Conservation (phyloP, 805 yeast species). For the Yamadazyma sp. region DNA sequence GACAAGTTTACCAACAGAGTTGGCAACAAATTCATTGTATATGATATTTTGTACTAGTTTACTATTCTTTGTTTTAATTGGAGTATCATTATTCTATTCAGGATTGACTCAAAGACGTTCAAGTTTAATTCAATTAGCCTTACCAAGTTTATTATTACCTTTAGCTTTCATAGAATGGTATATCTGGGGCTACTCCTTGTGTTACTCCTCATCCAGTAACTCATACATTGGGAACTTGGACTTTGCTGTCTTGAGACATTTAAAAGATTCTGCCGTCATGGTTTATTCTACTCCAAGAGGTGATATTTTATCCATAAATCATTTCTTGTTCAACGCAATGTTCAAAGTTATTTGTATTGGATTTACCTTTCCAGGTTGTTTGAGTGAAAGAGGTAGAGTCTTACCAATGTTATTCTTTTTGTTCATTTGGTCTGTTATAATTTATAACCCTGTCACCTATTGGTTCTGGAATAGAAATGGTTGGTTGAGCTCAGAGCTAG, state of each 20-base stretch:
- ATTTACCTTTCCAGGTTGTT: slow-evolving; percentile 42
- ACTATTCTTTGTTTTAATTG: slow-evolving; percentile 30
- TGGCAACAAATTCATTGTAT: slow-evolving; percentile 27
- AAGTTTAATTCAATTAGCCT: slow-evolving; percentile 36
- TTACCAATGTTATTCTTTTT: slow-evolving; percentile 40
- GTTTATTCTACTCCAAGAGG: slow-evolving; percentile 38
- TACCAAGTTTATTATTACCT: slow-evolving; percentile 31
- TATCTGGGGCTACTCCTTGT: slow-evolving; percentile 43
- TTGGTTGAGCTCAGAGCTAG: slow-evolving; percentile 36
- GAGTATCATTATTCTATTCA: slow-evolving; percentile 39
- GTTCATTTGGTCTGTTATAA: slow-evolving; percentile 37
- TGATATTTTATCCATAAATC: slow-evolving; percentile 31
- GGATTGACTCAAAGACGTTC: slow-evolving; percentile 43
- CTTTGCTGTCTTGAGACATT: slow-evolving; percentile 29
- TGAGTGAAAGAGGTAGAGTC: slow-evolving; percentile 42
- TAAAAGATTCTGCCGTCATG: slow-evolving; percentile 14
- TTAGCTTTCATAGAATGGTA: slow-evolving; percentile 39
- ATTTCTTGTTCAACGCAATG: slow-evolving; percentile 37
- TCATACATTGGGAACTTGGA: slow-evolving; percentile 32
- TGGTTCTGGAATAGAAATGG: slow-evolving; percentile 46
- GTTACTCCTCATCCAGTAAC: slow-evolving; percentile 34
- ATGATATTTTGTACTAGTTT: slow-evolving; percentile 34
- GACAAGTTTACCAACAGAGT: slow-evolving; percentile 6
- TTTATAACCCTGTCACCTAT: slow-evolving; percentile 42
- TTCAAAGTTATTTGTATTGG: slow-evolving; percentile 38